These are phyloP conservation scores for Corynascus novoguineensis DNA, from an alignment of 495 filamentous ascomycete genomes.

Conservation along the genomic window DNA sequence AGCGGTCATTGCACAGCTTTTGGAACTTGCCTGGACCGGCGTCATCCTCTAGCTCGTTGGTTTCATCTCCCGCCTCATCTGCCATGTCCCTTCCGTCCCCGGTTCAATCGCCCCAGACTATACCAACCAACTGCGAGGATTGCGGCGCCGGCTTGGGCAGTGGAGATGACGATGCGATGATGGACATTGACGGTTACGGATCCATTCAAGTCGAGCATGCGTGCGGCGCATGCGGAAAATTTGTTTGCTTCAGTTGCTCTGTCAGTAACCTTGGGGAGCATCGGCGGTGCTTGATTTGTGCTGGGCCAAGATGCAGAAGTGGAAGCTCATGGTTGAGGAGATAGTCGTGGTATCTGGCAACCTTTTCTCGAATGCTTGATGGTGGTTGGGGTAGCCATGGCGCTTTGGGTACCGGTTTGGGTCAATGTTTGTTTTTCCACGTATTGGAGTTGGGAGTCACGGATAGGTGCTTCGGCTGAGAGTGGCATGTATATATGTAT, in stretches of 20 bases:
- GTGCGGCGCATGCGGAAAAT: slow-evolving; percentile 41
- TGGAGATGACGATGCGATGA: slow-evolving; percentile 26
- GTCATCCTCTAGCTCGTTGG: slow-evolving; percentile 11
- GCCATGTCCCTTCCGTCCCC: slow-evolving; percentile 7
- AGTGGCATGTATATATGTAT: background rate
- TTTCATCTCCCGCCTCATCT: slow-evolving; percentile 12
- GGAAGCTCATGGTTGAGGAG: background rate
- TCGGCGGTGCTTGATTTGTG: slow-evolving; percentile 41
- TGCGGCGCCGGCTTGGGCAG: slow-evolving; percentile 33
- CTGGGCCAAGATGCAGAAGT: slow-evolving; percentile 27
- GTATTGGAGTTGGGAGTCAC: background rate
- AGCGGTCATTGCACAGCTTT: slow-evolving; percentile 45
- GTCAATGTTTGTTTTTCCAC: background rate
- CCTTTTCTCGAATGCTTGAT: background rate
- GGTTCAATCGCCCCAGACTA: slow-evolving; percentile 1
- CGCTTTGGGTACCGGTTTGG: background rate
- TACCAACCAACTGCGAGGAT: slow-evolving; percentile 38
- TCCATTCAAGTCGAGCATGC: slow-evolving; percentile 18
- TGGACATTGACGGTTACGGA: slow-evolving; percentile 21
- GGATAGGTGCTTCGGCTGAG: background rate
- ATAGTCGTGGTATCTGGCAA: background rate
- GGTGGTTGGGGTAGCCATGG: background rate
- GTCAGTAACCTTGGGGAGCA: slow-evolving; percentile 43
- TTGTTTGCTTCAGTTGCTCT: slow-evolving; percentile 46
- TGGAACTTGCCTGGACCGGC: slow-evolving; percentile 37